phyloP scores from a whole-genome alignment of 1,284 basidiomycete genomes.

The Salmacisia buchloeana region DNA sequence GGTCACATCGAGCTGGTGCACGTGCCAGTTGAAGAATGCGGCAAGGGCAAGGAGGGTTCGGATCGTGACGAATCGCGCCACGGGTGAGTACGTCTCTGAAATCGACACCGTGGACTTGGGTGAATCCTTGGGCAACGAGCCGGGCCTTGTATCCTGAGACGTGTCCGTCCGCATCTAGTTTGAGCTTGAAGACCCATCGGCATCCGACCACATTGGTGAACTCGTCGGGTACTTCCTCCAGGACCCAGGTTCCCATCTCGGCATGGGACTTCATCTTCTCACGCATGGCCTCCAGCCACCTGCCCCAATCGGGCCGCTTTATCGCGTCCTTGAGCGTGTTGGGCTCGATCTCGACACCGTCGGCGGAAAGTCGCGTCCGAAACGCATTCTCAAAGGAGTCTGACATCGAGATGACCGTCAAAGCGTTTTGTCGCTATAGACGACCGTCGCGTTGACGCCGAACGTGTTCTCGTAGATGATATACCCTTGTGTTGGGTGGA shows the following conservation, averaged over 20 bases:
- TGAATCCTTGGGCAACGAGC: conserved; percentile 3
- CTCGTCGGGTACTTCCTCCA: conserved; percentile 31
- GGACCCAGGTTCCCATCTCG: conserved; percentile 35
- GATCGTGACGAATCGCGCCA: neutral
- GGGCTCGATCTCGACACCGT: conserved; percentile 13
- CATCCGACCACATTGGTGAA: neutral
- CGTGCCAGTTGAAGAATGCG: neutral
- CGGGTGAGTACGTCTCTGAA: conserved; percentile 6
- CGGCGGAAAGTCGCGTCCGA: neutral
- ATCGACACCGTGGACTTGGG: conserved; percentile 1
- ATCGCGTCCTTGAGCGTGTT: conserved; percentile 36
- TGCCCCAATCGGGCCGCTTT: conserved; percentile 28
- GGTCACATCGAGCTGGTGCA: conserved; percentile 6
- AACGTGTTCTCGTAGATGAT: neutral
- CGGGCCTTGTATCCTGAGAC: neutral
- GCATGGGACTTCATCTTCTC: conserved; percentile 40
- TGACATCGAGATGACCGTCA: neutral
- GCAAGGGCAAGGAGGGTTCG: conserved; percentile 5
- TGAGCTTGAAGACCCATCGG: conserved; percentile 4
- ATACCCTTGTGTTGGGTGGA: neutral
- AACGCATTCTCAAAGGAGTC: neutral
- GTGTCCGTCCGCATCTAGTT: neutral
- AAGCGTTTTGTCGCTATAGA: neutral
- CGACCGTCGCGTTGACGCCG: neutral
- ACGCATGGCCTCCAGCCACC: conserved; percentile 47